phyloP scores from a whole-genome alignment of 139 green algal species.

The Coelastrella sp. region DNA sequence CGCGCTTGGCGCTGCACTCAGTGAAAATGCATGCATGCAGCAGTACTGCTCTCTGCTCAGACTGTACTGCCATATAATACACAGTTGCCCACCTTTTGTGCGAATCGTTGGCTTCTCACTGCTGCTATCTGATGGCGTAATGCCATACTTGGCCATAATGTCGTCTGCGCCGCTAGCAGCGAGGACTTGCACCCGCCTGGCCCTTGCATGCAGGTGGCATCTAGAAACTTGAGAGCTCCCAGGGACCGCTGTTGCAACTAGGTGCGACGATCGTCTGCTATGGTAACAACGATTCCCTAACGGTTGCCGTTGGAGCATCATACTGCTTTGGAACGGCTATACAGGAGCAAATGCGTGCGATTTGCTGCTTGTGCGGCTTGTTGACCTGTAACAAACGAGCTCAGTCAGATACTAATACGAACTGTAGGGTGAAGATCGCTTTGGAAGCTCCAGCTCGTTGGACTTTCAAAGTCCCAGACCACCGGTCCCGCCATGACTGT shows the following conservation, averaged over 20 bases:
- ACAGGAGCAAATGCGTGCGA: no score
- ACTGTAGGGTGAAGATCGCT: no score
- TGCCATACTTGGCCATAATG: constrained; percentile 39
- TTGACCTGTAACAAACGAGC: no score
- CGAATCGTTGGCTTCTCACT: not conserved
- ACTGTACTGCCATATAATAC: not conserved
- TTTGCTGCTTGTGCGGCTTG: no score
- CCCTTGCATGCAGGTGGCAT: not conserved
- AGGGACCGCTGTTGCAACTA: no score
- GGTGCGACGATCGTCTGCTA: not conserved
- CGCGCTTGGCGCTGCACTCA: no score
- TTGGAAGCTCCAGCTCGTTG: no score
- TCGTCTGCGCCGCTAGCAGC: constrained; percentile 16
- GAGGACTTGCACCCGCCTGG: not conserved
- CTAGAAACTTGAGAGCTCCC: no score
- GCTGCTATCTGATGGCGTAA: not conserved
- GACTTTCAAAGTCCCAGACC: no score
- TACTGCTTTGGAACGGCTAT: not conserved
- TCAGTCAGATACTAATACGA: no score
- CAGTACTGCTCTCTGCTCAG: not conserved
- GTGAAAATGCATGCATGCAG: not conserved
- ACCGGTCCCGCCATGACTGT: not conserved
- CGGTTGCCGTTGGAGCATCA: not conserved
- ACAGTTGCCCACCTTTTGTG: not conserved
- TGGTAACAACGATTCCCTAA: not conserved